Conservation (phyloP, 192 early-diverging fungal species). For the Rhizoclosmatium sp. region DNA sequence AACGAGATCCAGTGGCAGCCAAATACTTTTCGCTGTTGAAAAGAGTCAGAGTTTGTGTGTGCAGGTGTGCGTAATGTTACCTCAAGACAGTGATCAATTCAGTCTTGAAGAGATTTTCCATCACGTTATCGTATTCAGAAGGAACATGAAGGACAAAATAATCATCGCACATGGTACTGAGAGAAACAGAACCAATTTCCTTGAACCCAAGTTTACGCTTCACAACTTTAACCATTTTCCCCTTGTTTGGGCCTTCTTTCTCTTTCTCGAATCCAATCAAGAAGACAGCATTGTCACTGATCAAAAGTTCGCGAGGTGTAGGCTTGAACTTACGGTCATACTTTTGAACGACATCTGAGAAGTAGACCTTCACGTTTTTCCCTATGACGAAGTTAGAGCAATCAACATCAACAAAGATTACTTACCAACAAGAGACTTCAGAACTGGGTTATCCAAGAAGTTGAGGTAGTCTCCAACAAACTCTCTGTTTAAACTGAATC, state of each 20-base stretch:
- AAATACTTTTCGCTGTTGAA: slow-evolving; percentile 56
- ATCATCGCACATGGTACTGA: slow-evolving; percentile 58
- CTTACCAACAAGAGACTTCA: slow-evolving; percentile 63
- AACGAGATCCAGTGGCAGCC: slow-evolving; percentile 26
- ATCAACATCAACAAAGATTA: not conserved
- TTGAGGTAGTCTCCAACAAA: slow-evolving; percentile 93
- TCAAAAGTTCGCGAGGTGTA: slow-evolving; percentile 53
- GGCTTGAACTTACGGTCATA: slow-evolving; percentile 71
- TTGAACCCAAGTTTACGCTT: slow-evolving; percentile 59
- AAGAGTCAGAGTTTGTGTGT: not conserved
- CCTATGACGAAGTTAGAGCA: slow-evolving; percentile 38
- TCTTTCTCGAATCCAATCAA: slow-evolving; percentile 64
- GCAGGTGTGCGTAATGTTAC: slow-evolving; percentile 27
- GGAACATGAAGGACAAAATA: slow-evolving; percentile 64
- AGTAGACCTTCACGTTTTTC: slow-evolving; percentile 64
- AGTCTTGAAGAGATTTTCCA: slow-evolving; percentile 67
- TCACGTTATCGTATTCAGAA: slow-evolving; percentile 62
- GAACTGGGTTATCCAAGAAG: slow-evolving; percentile 61
- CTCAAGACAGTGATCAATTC: slow-evolving; percentile 65
- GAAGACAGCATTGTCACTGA: slow-evolving; percentile 58
- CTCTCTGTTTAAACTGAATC: slow-evolving; percentile 85
- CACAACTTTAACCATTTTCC: slow-evolving; percentile 64
- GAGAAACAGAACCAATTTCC: slow-evolving; percentile 56
- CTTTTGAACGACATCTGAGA: slow-evolving; percentile 58
- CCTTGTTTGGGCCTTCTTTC: slow-evolving; percentile 66